Conservation (phyloP, 768 basidiomycete species). For the Tylopilus vinaceipallidus region DNA sequence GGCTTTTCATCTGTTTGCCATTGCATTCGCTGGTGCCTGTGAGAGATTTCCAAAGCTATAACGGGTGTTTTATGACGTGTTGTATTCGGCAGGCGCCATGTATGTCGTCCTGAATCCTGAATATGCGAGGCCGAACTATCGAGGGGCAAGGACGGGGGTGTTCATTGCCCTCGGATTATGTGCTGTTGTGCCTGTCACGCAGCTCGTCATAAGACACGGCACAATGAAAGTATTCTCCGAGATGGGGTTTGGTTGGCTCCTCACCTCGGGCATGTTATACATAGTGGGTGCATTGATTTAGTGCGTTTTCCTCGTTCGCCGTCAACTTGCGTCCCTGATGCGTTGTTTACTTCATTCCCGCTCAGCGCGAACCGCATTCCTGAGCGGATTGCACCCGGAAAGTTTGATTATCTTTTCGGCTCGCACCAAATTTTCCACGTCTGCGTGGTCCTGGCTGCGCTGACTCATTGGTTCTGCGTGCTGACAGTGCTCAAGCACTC, state of each 20-base stretch:
- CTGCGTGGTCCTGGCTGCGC: slow-evolving; percentile 70
- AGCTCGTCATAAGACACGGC: slow-evolving; percentile 61
- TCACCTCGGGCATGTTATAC: slow-evolving; percentile 70
- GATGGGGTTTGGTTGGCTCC: slow-evolving; percentile 71
- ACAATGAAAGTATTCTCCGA: slow-evolving; percentile 49
- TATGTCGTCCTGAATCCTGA: slow-evolving; percentile 77
- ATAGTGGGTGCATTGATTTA: slow-evolving; percentile 79
- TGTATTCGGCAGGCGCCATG: slow-evolving; percentile 48
- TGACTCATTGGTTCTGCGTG: slow-evolving; percentile 62
- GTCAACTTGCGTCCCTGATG: slow-evolving; percentile 25
- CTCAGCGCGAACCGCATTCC: slow-evolving; percentile 81
- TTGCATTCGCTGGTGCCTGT: slow-evolving; percentile 59
- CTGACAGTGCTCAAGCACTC: slow-evolving; percentile 58
- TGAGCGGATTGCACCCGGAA: slow-evolving; percentile 70
- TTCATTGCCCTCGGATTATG: slow-evolving; percentile 79
- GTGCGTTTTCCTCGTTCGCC: slow-evolving; percentile 49
- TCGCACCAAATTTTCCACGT: slow-evolving; percentile 92
- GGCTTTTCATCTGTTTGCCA: slow-evolving; percentile 51
- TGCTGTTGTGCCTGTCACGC: slow-evolving; percentile 65
- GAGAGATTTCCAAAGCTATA: slow-evolving; percentile 26
- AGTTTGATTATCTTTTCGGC: slow-evolving; percentile 74
- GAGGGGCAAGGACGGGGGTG: slow-evolving; percentile 71
- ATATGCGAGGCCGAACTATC: slow-evolving; percentile 71
- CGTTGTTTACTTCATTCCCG: slow-evolving; percentile 33
- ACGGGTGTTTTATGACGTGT: neutral